phyloP scores from a whole-genome alignment of 2,329 filamentous ascomycete genomes.

The Apiospora hydei region DNA sequence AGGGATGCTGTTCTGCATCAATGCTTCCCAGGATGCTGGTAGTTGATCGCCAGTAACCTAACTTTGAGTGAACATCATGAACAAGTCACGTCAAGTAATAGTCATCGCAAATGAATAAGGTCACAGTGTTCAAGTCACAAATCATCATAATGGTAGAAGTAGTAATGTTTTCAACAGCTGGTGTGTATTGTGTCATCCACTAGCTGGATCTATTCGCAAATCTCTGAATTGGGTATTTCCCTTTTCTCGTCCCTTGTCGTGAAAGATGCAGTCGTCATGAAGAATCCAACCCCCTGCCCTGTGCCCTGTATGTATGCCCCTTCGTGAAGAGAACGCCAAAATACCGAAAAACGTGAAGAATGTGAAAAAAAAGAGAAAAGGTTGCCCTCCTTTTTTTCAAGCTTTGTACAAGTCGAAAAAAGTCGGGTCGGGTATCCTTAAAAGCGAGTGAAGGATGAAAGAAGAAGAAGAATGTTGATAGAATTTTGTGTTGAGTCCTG shows the following conservation, averaged over 20 bases:
- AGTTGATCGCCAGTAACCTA: background rate
- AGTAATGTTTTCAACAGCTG: background rate
- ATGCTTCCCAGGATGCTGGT: background rate
- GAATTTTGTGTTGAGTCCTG: constrained; percentile 17
- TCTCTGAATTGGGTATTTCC: constrained; percentile 17
- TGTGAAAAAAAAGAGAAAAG: constrained; percentile 5
- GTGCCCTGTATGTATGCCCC: background rate
- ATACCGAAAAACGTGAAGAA: constrained; percentile 1
- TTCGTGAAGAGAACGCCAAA: background rate
- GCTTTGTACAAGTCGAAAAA: constrained; percentile 15
- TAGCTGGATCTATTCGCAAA: constrained; percentile 9
- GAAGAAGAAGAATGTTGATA: background rate
- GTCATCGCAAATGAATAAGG: background rate
- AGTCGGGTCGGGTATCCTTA: background rate
- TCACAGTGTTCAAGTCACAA: background rate
- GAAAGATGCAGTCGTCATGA: constrained; percentile 16
- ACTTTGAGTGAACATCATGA: background rate
- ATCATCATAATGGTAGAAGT: background rate
- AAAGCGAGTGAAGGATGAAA: constrained; percentile 9
- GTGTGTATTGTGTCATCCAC: constrained; percentile 6
- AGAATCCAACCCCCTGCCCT: background rate
- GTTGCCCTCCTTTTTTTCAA: background rate
- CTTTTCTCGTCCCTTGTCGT: constrained; percentile 14
- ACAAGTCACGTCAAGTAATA: background rate
- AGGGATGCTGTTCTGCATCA: background rate